Evolutionary conservation across 352 stramenopile genomes (phyloP), one percentile per base, ranked within the genome.

Genomic region (Phytopythium kandeliae): DNA sequence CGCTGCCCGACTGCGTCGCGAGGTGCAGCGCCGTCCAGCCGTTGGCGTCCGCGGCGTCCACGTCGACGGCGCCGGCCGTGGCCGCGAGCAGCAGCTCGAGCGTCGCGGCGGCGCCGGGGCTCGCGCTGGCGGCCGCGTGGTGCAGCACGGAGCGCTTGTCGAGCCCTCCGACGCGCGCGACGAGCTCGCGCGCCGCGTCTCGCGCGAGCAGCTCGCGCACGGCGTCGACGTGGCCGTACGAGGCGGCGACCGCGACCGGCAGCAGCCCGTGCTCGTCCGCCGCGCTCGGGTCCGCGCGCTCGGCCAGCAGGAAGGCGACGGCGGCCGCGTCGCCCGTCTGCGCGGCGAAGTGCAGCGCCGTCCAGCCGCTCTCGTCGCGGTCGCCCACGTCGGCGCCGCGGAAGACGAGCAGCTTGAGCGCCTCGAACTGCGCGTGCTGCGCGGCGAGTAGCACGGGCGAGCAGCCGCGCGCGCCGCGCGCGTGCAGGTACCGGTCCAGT

Each of bases 141-240:
- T 52, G 46, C 10, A 52, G 46, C 2, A 42, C 16, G 4, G 46
- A 25, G n/a, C 46, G 46, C 12, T 42, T 42, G 19, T 52, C 46
- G 4, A 35, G 1, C 33, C 31, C 10, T 4, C 31, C 33, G 19
- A 43, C 24, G 22, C 19, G 5, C 9, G 22, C 24, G 2, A 40
- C 10, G 2, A 40, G 28, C 1, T 26, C 26, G 2, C 8, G 11
- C 16, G 21, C 54, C 34, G 63, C 55, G 10, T 48, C 54, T 10
- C 61, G 58, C 1, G 58, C 21, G 51, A 87, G 76, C 22, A 93
- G 54, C 48, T 73, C 78, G 6, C 58, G 47, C 11, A 91, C 56
- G 30, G 74, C 75, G 24, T 67, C 62, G 8, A 72, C 31, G 24
- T 52, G 31, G 31, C 46, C 33, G 17, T 43, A 31, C 46, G 31